Evolutionary conservation across 2,329 filamentous ascomycete genomes (phyloP), one percentile per base, ranked within the genome.

Genomic region (Sporothrix curviconia): DNA sequence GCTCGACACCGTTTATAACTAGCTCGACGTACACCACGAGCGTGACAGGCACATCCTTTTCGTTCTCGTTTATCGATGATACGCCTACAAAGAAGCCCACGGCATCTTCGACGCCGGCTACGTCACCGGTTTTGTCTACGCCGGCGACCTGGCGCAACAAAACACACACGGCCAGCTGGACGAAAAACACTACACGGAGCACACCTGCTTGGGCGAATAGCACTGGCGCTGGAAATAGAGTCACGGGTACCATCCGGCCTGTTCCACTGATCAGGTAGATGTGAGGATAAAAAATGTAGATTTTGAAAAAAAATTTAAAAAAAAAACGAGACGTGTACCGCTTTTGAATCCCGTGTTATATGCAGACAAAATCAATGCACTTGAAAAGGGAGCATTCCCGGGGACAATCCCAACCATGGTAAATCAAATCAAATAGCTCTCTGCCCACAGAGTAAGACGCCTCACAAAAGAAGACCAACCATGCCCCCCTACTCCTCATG

Each of bases 401-500:
- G n/a, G n/a, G n/a, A n/a, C n/a, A n/a, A n/a, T n/a, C n/a, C n/a
- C n/a, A n/a, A n/a, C n/a, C n/a, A 28, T 39, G 7, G 19, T 30
- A 24, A 28, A 55, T 6, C 19, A 39, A 12, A 39, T 15, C 22
- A 7, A 6, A 44, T 25, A 4, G 12, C 14, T 25, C 17, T 17
- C 17, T 22, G 17, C 5, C 9, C 9, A 22, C 17, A 44, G 19
- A 37, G n/a, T n/a, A n/a, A n/a, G n/a, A n/a, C n/a, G n/a, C n/a
- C n/a, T n/a, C n/a, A n/a, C n/a, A n/a, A n/a, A n/a, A n/a, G n/a
- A n/a, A n/a, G n/a, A n/a, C n/a, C n/a, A n/a, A n/a, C n/a, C n/a
- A n/a, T n/a, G n/a, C n/a, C 28, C 28, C 34, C 3, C 22, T 63
- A 30, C 32, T 17, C 39, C 24, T 52, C 40, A 11, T 60, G 67